phyloP scores from a whole-genome alignment of 1,139 yeast species.

The Yamadazyma epiphylla region DNA sequence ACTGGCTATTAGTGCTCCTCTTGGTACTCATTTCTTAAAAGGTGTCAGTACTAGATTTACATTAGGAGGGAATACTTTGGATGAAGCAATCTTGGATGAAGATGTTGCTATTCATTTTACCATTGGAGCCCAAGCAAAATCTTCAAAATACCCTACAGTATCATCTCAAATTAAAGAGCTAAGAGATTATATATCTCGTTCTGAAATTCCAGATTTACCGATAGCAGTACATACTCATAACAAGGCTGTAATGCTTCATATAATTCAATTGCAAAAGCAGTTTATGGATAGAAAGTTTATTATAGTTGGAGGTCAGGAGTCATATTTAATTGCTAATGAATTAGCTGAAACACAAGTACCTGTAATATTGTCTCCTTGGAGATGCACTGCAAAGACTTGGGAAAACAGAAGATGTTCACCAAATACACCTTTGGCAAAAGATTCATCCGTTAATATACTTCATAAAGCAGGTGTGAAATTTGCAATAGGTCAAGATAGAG shows the following conservation, averaged over 20 bases:
- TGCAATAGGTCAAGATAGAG: conserved; percentile 4
- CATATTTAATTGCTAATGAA: conserved; percentile 7
- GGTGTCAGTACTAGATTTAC: conserved; percentile 5
- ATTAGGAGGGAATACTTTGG: conserved; percentile 1
- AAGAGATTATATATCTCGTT: conserved; percentile 1
- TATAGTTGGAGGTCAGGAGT: conserved; percentile 9
- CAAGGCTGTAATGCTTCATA: conserved; percentile 6
- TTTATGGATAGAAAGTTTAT: conserved; percentile 3
- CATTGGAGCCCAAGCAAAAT: conserved; percentile 5
- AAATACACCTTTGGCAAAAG: conserved; percentile 3
- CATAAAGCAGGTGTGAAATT: conserved; percentile 5
- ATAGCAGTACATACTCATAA: conserved; percentile 9
- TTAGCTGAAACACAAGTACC: conserved; percentile 7
- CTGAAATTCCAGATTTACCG: conserved; percentile 2
- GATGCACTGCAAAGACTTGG: conserved; percentile 5
- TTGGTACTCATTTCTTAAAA: conserved; percentile 3
- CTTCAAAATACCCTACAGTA: conserved; percentile 3
- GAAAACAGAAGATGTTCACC: conserved; percentile 7
- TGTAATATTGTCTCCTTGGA: conserved; percentile 6
- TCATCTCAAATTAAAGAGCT: conserved; percentile 5
- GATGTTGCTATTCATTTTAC: conserved; percentile 5
- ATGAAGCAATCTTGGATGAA: conserved; percentile 2
- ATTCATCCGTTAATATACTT: conserved; percentile 4
- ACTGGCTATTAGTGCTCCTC: conserved; percentile 4
- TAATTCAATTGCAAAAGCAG: conserved; percentile 7